These are phyloP conservation scores for Claviceps fusiformis DNA, from an alignment of 2,329 filamentous ascomycete species.

Conservation along the genomic window DNA sequence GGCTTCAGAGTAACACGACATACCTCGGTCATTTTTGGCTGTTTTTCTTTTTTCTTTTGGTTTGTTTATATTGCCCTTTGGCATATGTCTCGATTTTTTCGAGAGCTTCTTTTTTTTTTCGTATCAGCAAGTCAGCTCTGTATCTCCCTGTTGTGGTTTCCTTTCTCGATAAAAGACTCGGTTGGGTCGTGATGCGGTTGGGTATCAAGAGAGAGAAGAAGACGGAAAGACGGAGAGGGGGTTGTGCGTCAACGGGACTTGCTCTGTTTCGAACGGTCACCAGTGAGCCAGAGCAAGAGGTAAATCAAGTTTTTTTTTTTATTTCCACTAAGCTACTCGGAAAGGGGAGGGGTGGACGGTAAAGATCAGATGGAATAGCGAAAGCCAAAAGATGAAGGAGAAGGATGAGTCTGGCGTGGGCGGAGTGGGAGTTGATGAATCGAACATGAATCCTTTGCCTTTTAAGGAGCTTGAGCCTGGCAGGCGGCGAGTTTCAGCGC, in stretches of 20 bases:
- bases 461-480: too few species aligned
- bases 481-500: too few species aligned
- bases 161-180: slow-evolving; percentile 1
- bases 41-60: not conserved
- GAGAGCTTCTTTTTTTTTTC: not conserved
- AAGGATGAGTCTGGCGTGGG: not conserved
- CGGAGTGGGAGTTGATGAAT: too few species aligned
- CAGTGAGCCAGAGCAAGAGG: not conserved
- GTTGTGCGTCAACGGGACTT: not conserved
- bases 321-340: slow-evolving; percentile 7
- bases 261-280: slow-evolving; percentile 1
- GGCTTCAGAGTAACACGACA: not conserved
- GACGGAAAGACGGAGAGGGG: not conserved
- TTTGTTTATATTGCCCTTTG: not conserved
- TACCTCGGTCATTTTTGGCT: slow-evolving; percentile 1
- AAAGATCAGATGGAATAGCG: not conserved
- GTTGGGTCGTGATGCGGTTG: slow-evolving; percentile 9
- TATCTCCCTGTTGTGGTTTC: not conserved
- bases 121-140: not conserved
- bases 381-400: not conserved
- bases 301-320: slow-evolving; percentile 1
- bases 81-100: not conserved
- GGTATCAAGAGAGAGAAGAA: slow-evolving; percentile 7
- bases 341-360: not conserved
- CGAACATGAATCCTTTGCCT: too few species aligned